Evolutionary conservation across 768 basidiomycete genomes (phyloP).

Genomic region (Lactarius indigo): DNA sequence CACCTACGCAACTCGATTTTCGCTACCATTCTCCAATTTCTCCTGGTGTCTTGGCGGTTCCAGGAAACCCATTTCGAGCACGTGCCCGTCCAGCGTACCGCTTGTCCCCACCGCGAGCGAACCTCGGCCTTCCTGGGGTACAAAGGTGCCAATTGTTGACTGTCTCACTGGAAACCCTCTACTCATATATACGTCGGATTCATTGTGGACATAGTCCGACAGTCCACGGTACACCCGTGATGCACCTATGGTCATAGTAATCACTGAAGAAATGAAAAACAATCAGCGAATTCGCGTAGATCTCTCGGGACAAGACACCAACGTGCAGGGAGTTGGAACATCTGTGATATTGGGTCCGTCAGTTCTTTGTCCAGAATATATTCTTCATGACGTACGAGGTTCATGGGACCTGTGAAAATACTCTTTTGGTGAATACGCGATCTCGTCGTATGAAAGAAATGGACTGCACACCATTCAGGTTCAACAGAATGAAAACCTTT

Average conservation of each 20-base stretch:
- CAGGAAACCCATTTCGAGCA: not conserved
- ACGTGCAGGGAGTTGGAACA: constrained; percentile 8
- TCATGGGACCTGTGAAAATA: not conserved
- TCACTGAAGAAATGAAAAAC: not conserved
- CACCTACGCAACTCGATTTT: not conserved
- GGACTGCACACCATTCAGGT: constrained; percentile 4
- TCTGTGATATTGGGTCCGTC: not conserved
- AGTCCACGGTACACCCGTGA: constrained; percentile 6
- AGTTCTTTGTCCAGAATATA: not conserved
- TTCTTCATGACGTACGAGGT: constrained; percentile 3
- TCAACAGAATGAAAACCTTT: not conserved
- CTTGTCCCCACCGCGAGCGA: not conserved
- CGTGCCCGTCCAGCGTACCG: not conserved
- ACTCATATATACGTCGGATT: not conserved
- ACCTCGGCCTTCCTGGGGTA: not conserved
- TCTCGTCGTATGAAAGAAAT: not conserved
- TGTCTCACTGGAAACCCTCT: not conserved
- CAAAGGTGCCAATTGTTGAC: not conserved
- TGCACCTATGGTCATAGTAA: constrained; percentile 5
- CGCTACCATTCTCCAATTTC: not conserved
- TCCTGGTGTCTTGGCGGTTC: not conserved
- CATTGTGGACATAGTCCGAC: not conserved
- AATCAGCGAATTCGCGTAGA: not conserved
- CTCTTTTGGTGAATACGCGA: not conserved
- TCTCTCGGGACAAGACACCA: not conserved